Conservation (phyloP, 345 rosid species). For the Eucalyptus tenuipes region DNA sequence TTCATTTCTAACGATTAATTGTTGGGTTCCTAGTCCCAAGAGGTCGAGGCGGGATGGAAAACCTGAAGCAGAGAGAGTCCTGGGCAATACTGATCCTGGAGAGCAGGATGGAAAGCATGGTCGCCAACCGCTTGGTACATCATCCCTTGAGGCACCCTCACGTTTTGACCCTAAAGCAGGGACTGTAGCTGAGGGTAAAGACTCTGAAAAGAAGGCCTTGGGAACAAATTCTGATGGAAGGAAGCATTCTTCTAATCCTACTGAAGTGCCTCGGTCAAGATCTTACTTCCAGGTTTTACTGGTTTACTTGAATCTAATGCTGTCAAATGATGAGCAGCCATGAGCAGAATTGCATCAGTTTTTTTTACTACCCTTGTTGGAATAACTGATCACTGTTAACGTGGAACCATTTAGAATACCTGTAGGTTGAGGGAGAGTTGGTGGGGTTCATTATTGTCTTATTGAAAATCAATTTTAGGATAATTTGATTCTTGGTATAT, state of each 20-base stretch:
- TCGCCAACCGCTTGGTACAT: conserved; percentile 37
- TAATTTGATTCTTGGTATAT: neutral
- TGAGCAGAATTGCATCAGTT: neutral
- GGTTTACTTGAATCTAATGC: neutral
- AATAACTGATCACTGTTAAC: neutral
- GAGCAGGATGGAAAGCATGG: conserved; percentile 30
- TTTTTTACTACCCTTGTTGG: neutral
- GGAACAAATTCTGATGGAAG: conserved; percentile 14
- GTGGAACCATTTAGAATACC: neutral
- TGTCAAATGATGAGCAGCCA: neutral
- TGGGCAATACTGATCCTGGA: conserved; percentile 14
- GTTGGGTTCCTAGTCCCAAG: conserved; percentile 43
- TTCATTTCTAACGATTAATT: neutral
- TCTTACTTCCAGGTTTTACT: conserved; percentile 56
- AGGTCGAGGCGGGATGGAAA: conserved; percentile 71
- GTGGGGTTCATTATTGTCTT: neutral
- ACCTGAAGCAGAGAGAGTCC: conserved; percentile 33
- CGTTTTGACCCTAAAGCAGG: conserved; percentile 17
- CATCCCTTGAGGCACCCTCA: conserved; percentile 33
- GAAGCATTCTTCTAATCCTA: conserved; percentile 25
- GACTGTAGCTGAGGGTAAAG: conserved; percentile 14
- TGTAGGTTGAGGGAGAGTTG: neutral
- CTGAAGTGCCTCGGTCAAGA: conserved; percentile 37
- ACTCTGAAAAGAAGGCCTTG: conserved; percentile 30
- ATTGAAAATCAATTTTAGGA: neutral